phyloP scores from a whole-genome alignment of 768 basidiomycete genomes.

The Psilocybe cyanescens region DNA sequence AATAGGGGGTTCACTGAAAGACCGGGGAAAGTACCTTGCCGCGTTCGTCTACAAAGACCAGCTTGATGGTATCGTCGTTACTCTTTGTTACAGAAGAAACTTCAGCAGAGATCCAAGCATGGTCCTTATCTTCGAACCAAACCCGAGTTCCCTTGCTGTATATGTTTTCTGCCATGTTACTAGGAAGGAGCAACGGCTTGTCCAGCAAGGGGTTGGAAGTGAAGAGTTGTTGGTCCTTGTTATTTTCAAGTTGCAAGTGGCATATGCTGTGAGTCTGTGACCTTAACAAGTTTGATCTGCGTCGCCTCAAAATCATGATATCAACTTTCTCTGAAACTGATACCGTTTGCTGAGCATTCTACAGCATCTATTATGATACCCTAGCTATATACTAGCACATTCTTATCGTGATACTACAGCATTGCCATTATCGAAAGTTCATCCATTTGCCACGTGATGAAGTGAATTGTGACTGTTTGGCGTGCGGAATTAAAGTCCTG shows the following conservation, averaged over 20 bases:
- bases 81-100: slow-evolving; percentile 68
- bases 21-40: slow-evolving; percentile 67
- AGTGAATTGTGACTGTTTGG: background rate
- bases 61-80: slow-evolving; percentile 75
- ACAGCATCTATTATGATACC: background rate
- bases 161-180: slow-evolving; percentile 85
- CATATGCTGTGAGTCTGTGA: slow-evolving; percentile 1
- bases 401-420: background rate
- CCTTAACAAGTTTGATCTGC: background rate
- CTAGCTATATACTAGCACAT: too few relatives aligned
- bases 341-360: background rate
- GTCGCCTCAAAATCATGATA: background rate
- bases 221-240: slow-evolving; percentile 28
- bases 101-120: slow-evolving; percentile 92
- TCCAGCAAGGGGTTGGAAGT: slow-evolving; percentile 32
- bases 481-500: slow-evolving; percentile 2
- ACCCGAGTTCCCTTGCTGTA: slow-evolving; percentile 90
- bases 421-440: too few relatives aligned
- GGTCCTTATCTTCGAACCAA: slow-evolving; percentile 94
- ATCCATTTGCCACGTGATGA: background rate
- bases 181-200: slow-evolving; percentile 28
- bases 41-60: slow-evolving; percentile 88
- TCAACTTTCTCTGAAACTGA: background rate
- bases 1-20: slow-evolving; percentile 12
- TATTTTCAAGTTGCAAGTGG: slow-evolving; percentile 21